Evolutionary conservation across 2,329 filamentous ascomycete genomes (phyloP).

Genomic region (Clarireedia sp.): DNA sequence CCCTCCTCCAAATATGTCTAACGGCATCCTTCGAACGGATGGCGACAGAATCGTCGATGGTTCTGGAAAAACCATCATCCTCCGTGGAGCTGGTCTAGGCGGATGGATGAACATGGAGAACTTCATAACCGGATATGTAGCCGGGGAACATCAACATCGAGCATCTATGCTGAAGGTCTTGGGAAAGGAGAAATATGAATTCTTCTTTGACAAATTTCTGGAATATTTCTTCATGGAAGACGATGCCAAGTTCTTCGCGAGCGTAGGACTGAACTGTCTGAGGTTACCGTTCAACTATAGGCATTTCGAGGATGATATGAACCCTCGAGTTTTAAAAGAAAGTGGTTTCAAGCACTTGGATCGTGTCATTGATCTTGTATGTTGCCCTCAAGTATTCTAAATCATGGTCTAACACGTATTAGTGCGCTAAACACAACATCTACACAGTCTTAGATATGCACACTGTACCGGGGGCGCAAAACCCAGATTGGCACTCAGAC

Average conservation of each 20-base stretch:
- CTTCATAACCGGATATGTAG: constrained; percentile 56
- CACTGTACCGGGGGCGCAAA: constrained; percentile 38
- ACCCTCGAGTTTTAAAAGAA: constrained; percentile 39
- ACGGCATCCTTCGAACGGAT: constrained; percentile 29
- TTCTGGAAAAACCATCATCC: constrained; percentile 29
- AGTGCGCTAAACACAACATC: constrained; percentile 34
- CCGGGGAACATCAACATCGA: constrained; percentile 49
- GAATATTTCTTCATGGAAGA: constrained; percentile 48
- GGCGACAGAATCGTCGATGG: constrained; percentile 31
- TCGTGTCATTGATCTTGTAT: constrained; percentile 36
- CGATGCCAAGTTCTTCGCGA: constrained; percentile 51
- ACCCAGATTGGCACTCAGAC: constrained; percentile 41
- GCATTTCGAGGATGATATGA: constrained; percentile 46
- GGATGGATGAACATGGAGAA: constrained; percentile 49
- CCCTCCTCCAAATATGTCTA: constrained; percentile 15
- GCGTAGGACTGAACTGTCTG: constrained; percentile 48
- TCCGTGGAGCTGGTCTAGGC: constrained; percentile 34
- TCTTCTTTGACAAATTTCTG: constrained; percentile 46
- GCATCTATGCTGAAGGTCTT: constrained; percentile 44
- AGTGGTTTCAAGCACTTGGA: constrained; percentile 43
- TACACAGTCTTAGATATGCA: constrained; percentile 41
- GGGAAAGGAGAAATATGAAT: constrained; percentile 48
- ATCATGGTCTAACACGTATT: not conserved
- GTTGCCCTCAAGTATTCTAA: not conserved
- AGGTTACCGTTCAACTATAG: constrained; percentile 54